Base-by-base conservation (phyloP, 768 basidiomycete species). In the Lenzites betulinus region DNA sequence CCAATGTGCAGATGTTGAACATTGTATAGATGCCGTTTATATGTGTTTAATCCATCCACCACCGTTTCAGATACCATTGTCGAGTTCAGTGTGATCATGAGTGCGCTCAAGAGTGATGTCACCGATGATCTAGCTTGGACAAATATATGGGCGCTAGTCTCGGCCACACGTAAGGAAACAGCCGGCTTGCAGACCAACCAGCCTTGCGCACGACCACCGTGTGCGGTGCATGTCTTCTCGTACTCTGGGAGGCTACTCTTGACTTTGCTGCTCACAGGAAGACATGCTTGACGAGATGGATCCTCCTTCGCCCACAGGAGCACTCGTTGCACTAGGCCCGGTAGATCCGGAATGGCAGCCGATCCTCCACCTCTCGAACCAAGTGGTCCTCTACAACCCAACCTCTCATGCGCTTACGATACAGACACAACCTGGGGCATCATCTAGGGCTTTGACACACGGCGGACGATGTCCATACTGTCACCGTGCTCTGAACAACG, bases 381-480 rank as follows among this genome's bases (percentile, higher is more conserved):
- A 93, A 67, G 87, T 94, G 36, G 93, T 95, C 16, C 80, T 94
- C 8, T 95, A 93, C 76, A 92, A 95, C 69, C 87, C 93, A 0
- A 87, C 83, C 1, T 92, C 89, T 1, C 92, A 94, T 69, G 92
- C 92, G 1, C 76, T 95, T 22, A 83, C 92, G 18, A 88, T 92
- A 59, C 78, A 78, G 44, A 74, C 61, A 18, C 70, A 69, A 33
- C 46, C 75, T 33, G 69, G 55, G 39, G 51, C 57, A 2, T 16
- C 64, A 60, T 46, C 58, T 6, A 54, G 48, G 5, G 36, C 53
- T 3, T 28, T 60, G 23, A 51, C 63, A 9, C 58, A 68, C 74
- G 30, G 64, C 70, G 33, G 57, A 15, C 67, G 70, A 3, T 94
- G 92, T 74, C 92, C 92, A 4, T 90, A 89, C 64, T 93, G 92